A percentile compares a stretch with the other conserved stretches of the same genome.
Evolutionary conservation across 2,329 filamentous ascomycete species (phyloP).

Genomic region (Fusarium sp.): DNA sequence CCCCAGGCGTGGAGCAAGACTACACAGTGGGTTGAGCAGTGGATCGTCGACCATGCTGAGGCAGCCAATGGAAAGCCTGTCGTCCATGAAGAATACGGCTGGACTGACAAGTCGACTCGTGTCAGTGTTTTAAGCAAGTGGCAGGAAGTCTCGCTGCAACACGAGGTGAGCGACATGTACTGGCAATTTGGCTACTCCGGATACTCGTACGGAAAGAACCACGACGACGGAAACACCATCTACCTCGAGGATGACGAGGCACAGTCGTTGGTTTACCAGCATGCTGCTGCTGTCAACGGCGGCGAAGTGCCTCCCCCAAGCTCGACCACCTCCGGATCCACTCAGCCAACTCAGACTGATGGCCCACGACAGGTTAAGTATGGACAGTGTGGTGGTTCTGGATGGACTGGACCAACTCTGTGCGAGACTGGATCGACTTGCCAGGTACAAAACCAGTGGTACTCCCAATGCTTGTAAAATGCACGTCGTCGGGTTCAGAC

Average conservation of each 20-base stretch:
- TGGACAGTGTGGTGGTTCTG: constrained; percentile 29
- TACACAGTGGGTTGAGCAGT: constrained; percentile 63
- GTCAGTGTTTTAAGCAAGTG: constrained; percentile 60
- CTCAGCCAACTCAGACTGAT: constrained; percentile 15
- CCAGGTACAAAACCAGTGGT: constrained; percentile 34
- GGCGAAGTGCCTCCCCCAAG: not conserved
- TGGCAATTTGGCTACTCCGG: constrained; percentile 67
- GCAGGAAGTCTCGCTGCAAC: constrained; percentile 61
- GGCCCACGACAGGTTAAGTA: constrained; percentile 20
- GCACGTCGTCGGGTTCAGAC: no score
- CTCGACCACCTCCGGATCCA: not conserved
- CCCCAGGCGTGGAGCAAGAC: constrained; percentile 68
- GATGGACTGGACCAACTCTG: constrained; percentile 26
- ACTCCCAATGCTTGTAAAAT: constrained; percentile 24
- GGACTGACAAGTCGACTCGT: constrained; percentile 57
- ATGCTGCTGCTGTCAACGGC: constrained; percentile 56
- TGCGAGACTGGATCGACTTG: constrained; percentile 26
- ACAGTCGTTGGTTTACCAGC: constrained; percentile 57
- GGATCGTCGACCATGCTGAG: constrained; percentile 66
- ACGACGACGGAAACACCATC: constrained; percentile 69
- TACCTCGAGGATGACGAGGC: constrained; percentile 64
- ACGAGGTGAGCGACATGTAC: constrained; percentile 65
- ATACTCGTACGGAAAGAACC: constrained; percentile 66
- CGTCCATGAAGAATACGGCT: constrained; percentile 54
- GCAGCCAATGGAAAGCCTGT: constrained; percentile 64